A percentile compares a stretch with the other conserved stretches of the same genome.
These are phyloP conservation scores for Xylariaceae sp. DNA, from an alignment of 2,329 filamentous ascomycete genomes.

Conservation along the genomic window DNA sequence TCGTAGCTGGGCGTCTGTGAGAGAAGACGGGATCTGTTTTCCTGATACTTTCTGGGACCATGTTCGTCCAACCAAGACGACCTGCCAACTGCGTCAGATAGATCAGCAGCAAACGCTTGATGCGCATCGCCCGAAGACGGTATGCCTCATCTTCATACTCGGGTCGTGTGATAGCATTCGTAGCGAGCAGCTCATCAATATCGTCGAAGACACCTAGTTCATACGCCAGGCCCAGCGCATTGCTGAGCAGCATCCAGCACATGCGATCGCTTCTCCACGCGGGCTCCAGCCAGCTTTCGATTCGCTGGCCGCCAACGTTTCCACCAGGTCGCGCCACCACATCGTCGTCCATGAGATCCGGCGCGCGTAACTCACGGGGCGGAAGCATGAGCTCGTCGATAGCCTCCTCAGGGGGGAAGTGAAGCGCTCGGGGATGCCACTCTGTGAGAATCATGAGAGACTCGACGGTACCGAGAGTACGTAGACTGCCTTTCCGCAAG, in stretches of 20 bases:
- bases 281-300: conserved; percentile 94
- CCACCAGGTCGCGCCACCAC: conserved; percentile 40
- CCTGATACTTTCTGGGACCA: conserved; percentile 69
- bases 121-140: conserved; percentile 70
- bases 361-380: conserved; percentile 46
- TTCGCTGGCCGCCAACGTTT: conserved; percentile 73
- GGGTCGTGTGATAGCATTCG: conserved; percentile 54
- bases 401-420: conserved; percentile 81
- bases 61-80: conserved; percentile 84
- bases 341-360: conserved; percentile 41
- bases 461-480: conserved; percentile 90
- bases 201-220: conserved; percentile 95
- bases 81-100: conserved; percentile 94
- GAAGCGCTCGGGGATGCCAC: conserved; percentile 91
- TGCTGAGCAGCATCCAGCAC: conserved; percentile 96
- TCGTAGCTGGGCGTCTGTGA: conserved; percentile 44
- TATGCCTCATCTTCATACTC: conserved; percentile 72
- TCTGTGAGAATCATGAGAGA: conserved; percentile 91
- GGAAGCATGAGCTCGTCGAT: conserved; percentile 65
- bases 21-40: conserved; percentile 53
- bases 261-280: conserved; percentile 92
- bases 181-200: conserved; percentile 64
- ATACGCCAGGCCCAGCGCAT: conserved; percentile 81
- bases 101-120: conserved; percentile 80
- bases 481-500: conserved; percentile 69